Evolutionary conservation across 768 basidiomycete species (phyloP), one percentile per base, ranked within the genome.

Genomic region (Russula lepida): DNA sequence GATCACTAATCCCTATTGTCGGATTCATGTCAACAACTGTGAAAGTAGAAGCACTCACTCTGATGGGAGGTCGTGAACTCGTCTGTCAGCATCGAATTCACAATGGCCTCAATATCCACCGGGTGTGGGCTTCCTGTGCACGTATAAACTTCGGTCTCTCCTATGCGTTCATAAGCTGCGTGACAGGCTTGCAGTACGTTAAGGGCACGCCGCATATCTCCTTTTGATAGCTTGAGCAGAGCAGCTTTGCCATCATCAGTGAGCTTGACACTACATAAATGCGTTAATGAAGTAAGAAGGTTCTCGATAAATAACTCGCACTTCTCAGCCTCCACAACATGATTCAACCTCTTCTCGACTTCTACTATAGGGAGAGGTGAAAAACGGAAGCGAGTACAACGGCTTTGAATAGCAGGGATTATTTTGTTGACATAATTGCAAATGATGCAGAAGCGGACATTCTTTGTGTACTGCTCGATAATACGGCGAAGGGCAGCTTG

Each of bases 341-440:
- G 78, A 33, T 83, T 75, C 37, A 98, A 72, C 54, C 93, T 79
- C 73, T 86, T 88, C 76, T 95, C 87, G 1, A 98, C 90, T 72
- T 98, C 91, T 9, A 68, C 66, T 17, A 88, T 84, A 1, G 94
- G 92, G 21, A 98, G 74, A 2, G 97, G 97, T 9, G 92, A 95
- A 76, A 99, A 98, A 50, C 97, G 82, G 76, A 98, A 99, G 46
- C 95, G 82, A 6, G 97, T 99, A 75, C 97, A 98, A 53, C 97
- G 89, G 74, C 93, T 97, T 74, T 99, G 97, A 53, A 99, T 97
- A 35, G 97, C 97, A 2, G 97, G 97, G 1, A 88, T 85, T 69
- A 99, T 98, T 74, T 98, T 98, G 82, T 98, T 98, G 72, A 98
- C 97, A 68, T 99, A 99, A 75, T 99, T 99, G 80, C 97, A 98